Base-by-base conservation (phyloP, 2,329 filamentous ascomycete genomes). In the Exophiala sideris region DNA sequence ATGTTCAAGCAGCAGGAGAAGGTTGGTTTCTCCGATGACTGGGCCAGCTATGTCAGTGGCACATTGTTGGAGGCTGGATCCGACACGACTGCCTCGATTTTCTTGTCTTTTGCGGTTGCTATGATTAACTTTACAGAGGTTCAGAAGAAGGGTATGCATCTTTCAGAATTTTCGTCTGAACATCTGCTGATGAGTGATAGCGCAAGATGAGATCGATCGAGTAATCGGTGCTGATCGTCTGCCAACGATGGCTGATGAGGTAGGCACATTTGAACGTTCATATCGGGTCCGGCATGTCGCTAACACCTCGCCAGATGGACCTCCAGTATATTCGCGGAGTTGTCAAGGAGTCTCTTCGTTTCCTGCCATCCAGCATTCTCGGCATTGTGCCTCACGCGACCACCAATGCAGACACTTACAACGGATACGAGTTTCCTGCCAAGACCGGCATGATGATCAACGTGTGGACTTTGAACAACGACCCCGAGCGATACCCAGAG, bases 241-340 rank as follows among this genome's bases (percentile, higher is more conserved):
- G 7, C 80, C 80, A 0, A 66, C 63, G 20, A 76, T 74, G 63
- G 71, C 75, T 33, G 79, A 83, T 60, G 69, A 71, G n/a, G 66
- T 38, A 38, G 14, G 35, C 35, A 16, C 35, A n/a, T 10, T 12
- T 38, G 35, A 16, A 12, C 11, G 11, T 11, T 12, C 5, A 16
- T 12, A 5, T 38, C 6, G 35, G 35, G 14, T 38, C 14, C 14
- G 11, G 35, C 10, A 7, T 5, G 5, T 38, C 14, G 10, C 14
- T 38, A 10, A 38, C 35, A 4, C 10, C 14, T 38, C 35, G 35
- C 35, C 35, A 38, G 35, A 38, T 70, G 0, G 64, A 68, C 1
- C 63, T 84, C 7, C 79, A 79, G 0, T 83, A 83, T 59, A 64
- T 82, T 33, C 71, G 73, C n/a, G 77, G 76, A 1, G 70, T 81